These are phyloP conservation scores for Lentinula sp. DNA, from an alignment of 768 basidiomycete species.

Conservation along the genomic window DNA sequence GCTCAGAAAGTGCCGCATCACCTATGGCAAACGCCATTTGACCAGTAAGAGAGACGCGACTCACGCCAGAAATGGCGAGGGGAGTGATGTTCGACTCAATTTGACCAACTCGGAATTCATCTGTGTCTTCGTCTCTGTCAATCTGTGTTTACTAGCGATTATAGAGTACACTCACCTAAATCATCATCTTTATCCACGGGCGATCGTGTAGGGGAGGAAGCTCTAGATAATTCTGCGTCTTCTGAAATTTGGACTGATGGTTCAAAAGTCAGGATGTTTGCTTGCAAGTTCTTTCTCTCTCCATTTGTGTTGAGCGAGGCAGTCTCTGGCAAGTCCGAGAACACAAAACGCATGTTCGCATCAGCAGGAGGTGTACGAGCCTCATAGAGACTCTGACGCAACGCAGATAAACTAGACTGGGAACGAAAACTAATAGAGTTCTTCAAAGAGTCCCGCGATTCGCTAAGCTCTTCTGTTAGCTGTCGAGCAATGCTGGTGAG, in stretches of 20 bases:
- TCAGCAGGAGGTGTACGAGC: constrained; percentile 24
- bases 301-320: constrained; percentile 16
- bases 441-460: constrained; percentile 20
- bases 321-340: constrained; percentile 9
- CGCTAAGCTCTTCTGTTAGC: constrained; percentile 43
- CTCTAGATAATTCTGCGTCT: constrained; percentile 39
- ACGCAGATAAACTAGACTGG: constrained; percentile 12
- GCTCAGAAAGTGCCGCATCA: constrained; percentile 5
- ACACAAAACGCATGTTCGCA: constrained; percentile 12
- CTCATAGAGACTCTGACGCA: constrained; percentile 26
- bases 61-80: constrained; percentile 30
- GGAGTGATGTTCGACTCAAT: constrained; percentile 49
- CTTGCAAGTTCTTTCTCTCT: constrained; percentile 12
- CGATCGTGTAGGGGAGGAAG: constrained; percentile 31
- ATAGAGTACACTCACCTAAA: constrained; percentile 25
- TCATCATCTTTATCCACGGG: constrained; percentile 30
- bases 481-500: constrained; percentile 46
- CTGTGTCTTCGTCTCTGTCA: constrained; percentile 19
- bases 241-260: constrained; percentile 39
- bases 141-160: too few relatives aligned
- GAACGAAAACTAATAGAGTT: constrained; percentile 10
- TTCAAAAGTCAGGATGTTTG: constrained; percentile 30
- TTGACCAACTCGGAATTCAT: constrained; percentile 41
- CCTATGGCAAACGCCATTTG: constrained; percentile 23
- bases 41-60: constrained; percentile 33